Percentiles rank a stretch among this genome's conserved stretches.
phyloP scores from a whole-genome alignment of 2,329 filamentous ascomycete genomes.

The Colletotrichum karsti region DNA sequence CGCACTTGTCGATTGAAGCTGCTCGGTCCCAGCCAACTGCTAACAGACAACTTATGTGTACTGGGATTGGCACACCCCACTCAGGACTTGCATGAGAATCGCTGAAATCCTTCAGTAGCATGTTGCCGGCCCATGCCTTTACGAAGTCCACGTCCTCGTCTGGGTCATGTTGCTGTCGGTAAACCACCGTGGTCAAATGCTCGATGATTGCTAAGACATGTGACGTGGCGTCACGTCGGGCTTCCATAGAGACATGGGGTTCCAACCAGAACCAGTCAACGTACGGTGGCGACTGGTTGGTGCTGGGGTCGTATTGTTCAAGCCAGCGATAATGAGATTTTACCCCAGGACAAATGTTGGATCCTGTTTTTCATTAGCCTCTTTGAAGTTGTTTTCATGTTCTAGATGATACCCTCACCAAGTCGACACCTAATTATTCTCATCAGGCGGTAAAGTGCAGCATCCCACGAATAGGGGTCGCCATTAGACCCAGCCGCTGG shows the following conservation, averaged over 20 bases:
- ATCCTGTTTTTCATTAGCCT: neutral
- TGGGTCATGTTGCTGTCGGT: accelerated
- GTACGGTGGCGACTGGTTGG: neutral
- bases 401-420: too few relatives aligned
- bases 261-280: neutral
- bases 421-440: accelerated
- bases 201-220: too few relatives aligned
- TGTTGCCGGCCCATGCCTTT: neutral
- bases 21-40: too few relatives aligned
- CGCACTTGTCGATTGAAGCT: too few relatives aligned
- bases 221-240: too few relatives aligned
- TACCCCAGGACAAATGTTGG: neutral
- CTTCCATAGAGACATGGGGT: neutral
- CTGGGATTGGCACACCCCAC: too few relatives aligned
- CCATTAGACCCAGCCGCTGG: accelerated
- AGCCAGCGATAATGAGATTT: neutral
- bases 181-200: accelerated
- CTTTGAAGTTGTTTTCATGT: neutral
- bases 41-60: too few relatives aligned
- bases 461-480: neutral
- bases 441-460: accelerated
- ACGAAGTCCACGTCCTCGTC: accelerated
- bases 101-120: neutral
- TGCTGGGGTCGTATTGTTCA: neutral
- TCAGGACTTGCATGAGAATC: too few relatives aligned